Percentiles rank a stretch among this genome's conserved stretches.
Evolutionary conservation across 2,329 filamentous ascomycete genomes (phyloP).

Genomic region (Neofusicoccum sp.): DNA sequence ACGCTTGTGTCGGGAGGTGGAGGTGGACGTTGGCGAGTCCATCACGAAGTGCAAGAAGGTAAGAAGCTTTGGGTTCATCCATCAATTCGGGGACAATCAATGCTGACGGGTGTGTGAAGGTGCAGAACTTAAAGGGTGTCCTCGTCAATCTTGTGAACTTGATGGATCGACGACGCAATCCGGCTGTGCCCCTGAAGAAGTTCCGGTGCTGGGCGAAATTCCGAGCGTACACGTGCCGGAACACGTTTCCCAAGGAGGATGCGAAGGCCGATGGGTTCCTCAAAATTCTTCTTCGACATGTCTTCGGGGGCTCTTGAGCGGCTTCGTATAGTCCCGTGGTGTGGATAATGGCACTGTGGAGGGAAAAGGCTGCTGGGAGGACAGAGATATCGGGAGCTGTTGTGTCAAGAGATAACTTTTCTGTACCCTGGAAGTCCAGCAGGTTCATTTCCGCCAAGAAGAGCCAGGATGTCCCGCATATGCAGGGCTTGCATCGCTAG

Average conservation of each 20-base stretch:
- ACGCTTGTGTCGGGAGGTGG: constrained; percentile 31
- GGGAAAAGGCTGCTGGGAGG: too few species aligned
- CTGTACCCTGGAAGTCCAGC: too few species aligned
- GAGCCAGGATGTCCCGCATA: too few species aligned
- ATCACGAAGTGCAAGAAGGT: constrained; percentile 35
- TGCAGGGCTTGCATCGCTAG: too few species aligned
- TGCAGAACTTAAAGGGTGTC: constrained; percentile 27
- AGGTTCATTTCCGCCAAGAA: too few species aligned
- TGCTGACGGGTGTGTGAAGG: neutral
- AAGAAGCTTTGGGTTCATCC: neutral
- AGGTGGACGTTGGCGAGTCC: constrained; percentile 25
- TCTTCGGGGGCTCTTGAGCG: neutral
- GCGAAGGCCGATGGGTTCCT: constrained; percentile 33
- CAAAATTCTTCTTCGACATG: constrained; percentile 25
- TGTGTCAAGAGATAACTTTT: too few species aligned
- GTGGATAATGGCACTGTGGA: neutral
- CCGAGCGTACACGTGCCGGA: neutral
- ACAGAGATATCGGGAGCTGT: too few species aligned
- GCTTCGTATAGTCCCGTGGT: neutral
- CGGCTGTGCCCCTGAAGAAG: neutral
- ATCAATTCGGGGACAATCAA: too few species aligned
- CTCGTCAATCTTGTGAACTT: constrained; percentile 32
- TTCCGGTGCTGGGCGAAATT: neutral
- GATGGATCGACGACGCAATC: constrained; percentile 30
- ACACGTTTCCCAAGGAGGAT: constrained; percentile 25